Percentiles rank a stretch among this genome's conserved stretches.
These are phyloP conservation scores for Rugonectria rugulosa DNA, from an alignment of 2,329 filamentous ascomycete species.

Conservation along the genomic window DNA sequence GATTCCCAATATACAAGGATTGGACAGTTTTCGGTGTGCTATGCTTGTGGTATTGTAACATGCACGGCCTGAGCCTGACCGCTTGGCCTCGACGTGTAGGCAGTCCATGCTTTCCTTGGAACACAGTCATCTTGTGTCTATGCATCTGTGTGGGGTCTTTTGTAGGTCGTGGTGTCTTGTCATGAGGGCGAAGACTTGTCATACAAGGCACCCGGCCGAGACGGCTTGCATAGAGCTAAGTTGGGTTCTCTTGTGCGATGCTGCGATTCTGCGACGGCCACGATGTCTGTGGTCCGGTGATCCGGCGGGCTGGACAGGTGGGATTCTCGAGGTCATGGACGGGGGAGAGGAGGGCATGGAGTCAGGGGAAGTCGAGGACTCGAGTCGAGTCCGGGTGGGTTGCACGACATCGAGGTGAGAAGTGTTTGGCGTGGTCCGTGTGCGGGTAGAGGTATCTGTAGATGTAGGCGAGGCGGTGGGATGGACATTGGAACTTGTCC, in stretches of 20 bases:
- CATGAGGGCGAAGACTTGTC: no score
- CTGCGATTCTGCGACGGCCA: not conserved
- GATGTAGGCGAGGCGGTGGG: not conserved
- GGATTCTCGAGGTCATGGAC: not conserved
- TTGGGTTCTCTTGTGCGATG: not conserved
- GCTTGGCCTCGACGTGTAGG: not conserved
- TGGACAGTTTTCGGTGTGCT: not conserved
- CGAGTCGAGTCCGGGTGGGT: no score
- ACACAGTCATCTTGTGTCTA: not conserved
- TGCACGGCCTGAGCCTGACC: no score
- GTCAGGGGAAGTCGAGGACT: slow-evolving; percentile 1
- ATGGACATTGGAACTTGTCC: slow-evolving; percentile 1
- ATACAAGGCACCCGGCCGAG: not conserved
- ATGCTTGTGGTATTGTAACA: not conserved
- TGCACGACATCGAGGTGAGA: no score
- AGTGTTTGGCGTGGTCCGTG: not conserved
- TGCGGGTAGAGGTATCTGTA: no score
- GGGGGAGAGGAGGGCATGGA: not conserved
- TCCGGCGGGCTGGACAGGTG: slow-evolving; percentile 1
- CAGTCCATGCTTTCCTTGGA: not conserved
- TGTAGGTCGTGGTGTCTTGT: no score
- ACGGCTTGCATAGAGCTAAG: not conserved
- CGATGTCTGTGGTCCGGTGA: not conserved
- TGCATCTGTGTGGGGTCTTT: no score
- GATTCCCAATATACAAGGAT: slow-evolving; percentile 8